phyloP scores from a whole-genome alignment of 306 rosid species.

The Cicer bijugum region DNA sequence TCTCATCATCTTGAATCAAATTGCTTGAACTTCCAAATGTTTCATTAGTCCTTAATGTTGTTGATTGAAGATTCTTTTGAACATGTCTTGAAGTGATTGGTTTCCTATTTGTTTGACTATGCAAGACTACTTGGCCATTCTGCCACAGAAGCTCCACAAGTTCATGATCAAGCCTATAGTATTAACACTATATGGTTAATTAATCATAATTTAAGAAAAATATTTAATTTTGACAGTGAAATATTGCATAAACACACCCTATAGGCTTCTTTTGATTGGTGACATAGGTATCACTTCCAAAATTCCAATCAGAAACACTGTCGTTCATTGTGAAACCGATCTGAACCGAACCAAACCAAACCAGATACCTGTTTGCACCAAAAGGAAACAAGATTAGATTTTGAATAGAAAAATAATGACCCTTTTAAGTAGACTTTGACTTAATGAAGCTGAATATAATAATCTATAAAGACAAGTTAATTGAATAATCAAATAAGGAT shows the following conservation, averaged over 20 bases:
- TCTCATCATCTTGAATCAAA: constrained; percentile 71
- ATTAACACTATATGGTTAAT: constrained; percentile 36
- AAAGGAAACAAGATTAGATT: constrained; percentile 40
- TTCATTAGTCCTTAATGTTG: constrained; percentile 48
- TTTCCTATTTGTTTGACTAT: constrained; percentile 71
- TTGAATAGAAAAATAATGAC: constrained; percentile 26
- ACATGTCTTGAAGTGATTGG: constrained; percentile 51
- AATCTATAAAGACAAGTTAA: constrained; percentile 8
- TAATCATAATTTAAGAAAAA: constrained; percentile 36
- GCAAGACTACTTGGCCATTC: constrained; percentile 81
- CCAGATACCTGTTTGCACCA: constrained; percentile 49
- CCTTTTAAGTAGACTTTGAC: constrained; percentile 39
- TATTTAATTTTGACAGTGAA: constrained; percentile 44
- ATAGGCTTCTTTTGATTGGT: constrained; percentile 63
- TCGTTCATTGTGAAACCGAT: constrained; percentile 66
- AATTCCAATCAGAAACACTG: constrained; percentile 69
- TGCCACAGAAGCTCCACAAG: constrained; percentile 85
- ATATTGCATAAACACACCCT: constrained; percentile 70
- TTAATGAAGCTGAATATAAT: constrained; percentile 37
- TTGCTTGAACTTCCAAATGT: constrained; percentile 61
- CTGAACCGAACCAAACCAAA: background rate
- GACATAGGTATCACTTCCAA: constrained; percentile 59
- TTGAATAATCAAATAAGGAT: constrained; percentile 41
- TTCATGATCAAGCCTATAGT: constrained; percentile 74
- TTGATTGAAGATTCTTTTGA: constrained; percentile 58